Conservation (phyloP, 352 stramenopile genomes). For the Phytopythium boreale region DNA sequence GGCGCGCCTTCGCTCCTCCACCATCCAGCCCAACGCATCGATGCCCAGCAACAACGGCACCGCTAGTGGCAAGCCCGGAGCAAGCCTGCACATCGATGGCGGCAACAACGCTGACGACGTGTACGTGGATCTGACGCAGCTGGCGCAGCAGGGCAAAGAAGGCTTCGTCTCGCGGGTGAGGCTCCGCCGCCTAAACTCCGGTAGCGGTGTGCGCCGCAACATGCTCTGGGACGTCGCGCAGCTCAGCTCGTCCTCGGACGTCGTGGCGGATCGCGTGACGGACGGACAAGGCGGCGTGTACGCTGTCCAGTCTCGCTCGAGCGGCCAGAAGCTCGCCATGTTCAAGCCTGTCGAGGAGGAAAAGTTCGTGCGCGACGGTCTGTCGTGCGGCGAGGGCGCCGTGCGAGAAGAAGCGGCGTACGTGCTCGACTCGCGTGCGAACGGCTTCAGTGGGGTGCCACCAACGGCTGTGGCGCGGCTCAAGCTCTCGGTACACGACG, state of each 20-base stretch:
- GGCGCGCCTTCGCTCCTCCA: conserved; percentile 10
- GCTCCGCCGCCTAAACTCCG: conserved; percentile 53
- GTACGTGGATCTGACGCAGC: conserved; percentile 62
- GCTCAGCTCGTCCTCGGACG: conserved; percentile 41
- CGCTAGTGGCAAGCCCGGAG: not conserved
- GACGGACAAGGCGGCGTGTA: conserved; percentile 77
- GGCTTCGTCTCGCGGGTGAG: conserved; percentile 63
- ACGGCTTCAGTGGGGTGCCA: conserved; percentile 75
- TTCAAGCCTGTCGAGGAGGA: conserved; percentile 84
- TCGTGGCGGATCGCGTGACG: conserved; percentile 45
- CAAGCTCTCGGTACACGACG: conserved; percentile 38
- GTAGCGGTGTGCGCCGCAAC: conserved; percentile 53
- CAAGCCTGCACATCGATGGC: not conserved
- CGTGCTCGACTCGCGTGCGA: conserved; percentile 60
- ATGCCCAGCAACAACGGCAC: conserved; percentile 8
- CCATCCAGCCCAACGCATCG: conserved; percentile 6
- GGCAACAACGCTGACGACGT: conserved; percentile 37
- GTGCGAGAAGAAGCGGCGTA: conserved; percentile 77
- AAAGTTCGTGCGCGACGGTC: conserved; percentile 68
- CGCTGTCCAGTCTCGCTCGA: conserved; percentile 59
- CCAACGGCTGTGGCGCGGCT: conserved; percentile 68
- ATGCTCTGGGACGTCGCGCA: conserved; percentile 81
- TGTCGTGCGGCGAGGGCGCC: conserved; percentile 63
- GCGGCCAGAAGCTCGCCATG: conserved; percentile 71
- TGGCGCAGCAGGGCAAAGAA: conserved; percentile 75